Evolutionary conservation across 352 stramenopile species (phyloP), one percentile per base, ranked within the genome.

Genomic region (Phytophthora cryptogea): DNA sequence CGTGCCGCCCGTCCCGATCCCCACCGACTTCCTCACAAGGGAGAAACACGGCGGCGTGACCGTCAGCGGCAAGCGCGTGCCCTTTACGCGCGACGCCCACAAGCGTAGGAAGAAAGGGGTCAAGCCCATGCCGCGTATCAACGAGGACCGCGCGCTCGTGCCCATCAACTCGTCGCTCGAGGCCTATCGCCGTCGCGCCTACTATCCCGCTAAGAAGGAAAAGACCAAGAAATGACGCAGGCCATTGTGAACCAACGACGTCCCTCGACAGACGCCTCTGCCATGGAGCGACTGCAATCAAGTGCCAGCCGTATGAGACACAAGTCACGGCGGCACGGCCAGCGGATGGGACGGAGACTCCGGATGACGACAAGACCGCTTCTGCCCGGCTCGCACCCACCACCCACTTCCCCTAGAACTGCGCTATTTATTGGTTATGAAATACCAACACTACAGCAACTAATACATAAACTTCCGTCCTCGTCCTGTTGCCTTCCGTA

Each of bases 81-180:
- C 71, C 1, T 80, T 80, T 53, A 76, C 63, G n/a, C 57, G 56
- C 31, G 71, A 72, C 35, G 68, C 68, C 10, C 64, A 80, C 43
- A 63, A 61, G 30, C 54, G 57, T 36, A 60, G 45, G 27, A 63
- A 52, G 37, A 74, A 66, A 27, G 30, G 11, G 13, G 27, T 45
- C 7, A 66, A 63, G 42, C 59, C 54, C 16, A 33, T 79, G 54
- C 59, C 63, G 4, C 44, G 58, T 35, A 68, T 79, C n/a, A 59
- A 43, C 8, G 70, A 79, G 39, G 70, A 71, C 52, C 59, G 59
- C 23, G 55, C 52, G 9, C 26, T 71, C 5, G 42, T 54, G 11
- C 62, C 63, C 11, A 54, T 54, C 7, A 58, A 11, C 47, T 73
- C 70, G 20, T 67, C 65, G 28, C 43, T 63, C 20, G 64, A 76